phyloP scores from a whole-genome alignment of 2,329 filamentous ascomycete genomes.

The Neofusicoccum kwambonambiense region DNA sequence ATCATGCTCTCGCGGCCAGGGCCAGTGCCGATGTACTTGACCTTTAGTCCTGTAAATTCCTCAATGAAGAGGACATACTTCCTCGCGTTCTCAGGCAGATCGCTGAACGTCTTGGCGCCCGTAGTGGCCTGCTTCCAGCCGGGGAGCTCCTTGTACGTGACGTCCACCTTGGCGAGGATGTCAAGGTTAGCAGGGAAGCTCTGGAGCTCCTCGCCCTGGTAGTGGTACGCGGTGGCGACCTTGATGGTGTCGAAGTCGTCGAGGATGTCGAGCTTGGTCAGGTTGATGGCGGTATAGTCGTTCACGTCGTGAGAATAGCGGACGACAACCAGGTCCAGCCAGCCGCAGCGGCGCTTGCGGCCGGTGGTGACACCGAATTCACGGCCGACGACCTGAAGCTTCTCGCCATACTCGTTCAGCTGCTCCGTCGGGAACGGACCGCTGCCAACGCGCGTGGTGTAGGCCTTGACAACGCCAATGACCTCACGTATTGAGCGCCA shows the following conservation, averaged over 20 bases:
- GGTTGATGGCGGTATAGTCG: constrained; percentile 64
- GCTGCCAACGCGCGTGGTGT: constrained; percentile 61
- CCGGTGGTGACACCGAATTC: constrained; percentile 60
- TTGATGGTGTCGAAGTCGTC: constrained; percentile 75
- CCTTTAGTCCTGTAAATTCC: constrained; percentile 61
- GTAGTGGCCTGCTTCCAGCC: constrained; percentile 69
- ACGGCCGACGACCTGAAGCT: constrained; percentile 55
- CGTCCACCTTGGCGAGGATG: constrained; percentile 58
- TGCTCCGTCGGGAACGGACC: constrained; percentile 70
- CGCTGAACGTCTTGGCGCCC: constrained; percentile 58
- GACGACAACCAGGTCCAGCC: constrained; percentile 67
- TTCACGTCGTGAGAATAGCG: constrained; percentile 66
- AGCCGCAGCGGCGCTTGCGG: constrained; percentile 61
- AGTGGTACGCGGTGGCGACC: constrained; percentile 67
- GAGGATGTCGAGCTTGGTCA: constrained; percentile 69
- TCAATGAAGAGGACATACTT: constrained; percentile 69
- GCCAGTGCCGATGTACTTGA: constrained; percentile 67
- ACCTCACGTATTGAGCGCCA: constrained; percentile 61
- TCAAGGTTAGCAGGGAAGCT: constrained; percentile 66
- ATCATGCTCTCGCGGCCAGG: constrained; percentile 66
- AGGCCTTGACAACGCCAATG: constrained; percentile 67
- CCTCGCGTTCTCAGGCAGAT: constrained; percentile 63
- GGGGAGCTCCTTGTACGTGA: constrained; percentile 66
- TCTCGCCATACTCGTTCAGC: constrained; percentile 56
- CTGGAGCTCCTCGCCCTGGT: constrained; percentile 56